Evolutionary conservation across 495 filamentous ascomycete species (phyloP), one percentile per base, ranked within the genome.

Genomic region (Echria macrotheca): DNA sequence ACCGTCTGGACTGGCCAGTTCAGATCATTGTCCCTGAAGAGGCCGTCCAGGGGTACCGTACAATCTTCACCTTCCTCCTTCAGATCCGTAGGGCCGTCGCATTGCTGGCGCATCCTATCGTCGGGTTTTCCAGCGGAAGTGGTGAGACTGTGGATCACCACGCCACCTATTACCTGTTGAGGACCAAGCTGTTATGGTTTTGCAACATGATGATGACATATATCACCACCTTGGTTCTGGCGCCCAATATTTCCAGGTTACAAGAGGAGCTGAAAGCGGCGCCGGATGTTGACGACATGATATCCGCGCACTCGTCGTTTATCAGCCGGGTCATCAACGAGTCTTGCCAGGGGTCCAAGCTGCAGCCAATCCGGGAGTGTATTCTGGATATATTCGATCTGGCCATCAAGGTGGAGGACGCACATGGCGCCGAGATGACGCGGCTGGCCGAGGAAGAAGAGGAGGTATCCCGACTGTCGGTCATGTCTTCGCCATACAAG

Each of bases 211-310:
- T 97, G 1, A 80, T 86, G 54, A 77, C 80, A 24, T 90, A 97
- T 58, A 64, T 94, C 2, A 85, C 82, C 9, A 79, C 82, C 22
- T 70, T 85, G 11, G 86, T 91, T 4, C 69, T 95, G 4, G 75
- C 71, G 3, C 79, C 79, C 0, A 71, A 78, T 32, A 77, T 71
- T 0, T 55, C 61, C 15, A 63, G 68, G 11, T 70, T 96, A 61
- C 65, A 66, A 10, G 64, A 57, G 11, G 61, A 70, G 2, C 70
- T 96, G 29, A 58, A 61, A 14, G 67, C 65, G 18, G 79, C 89
- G 0, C 74, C 78, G 23, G 90, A 95, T 56, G 79, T 96, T 3
- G 88, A 95, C 57, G 77, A 76, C 5, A 95, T 96, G 86, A 78
- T 89, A 12, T 62, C 66, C 14, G 78, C 82, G 0, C 90, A 96